Evolutionary conservation across 208 protist species (phyloP), one percentile per base, ranked within the genome.

Genomic region (Acanthamoeba sp.): DNA sequence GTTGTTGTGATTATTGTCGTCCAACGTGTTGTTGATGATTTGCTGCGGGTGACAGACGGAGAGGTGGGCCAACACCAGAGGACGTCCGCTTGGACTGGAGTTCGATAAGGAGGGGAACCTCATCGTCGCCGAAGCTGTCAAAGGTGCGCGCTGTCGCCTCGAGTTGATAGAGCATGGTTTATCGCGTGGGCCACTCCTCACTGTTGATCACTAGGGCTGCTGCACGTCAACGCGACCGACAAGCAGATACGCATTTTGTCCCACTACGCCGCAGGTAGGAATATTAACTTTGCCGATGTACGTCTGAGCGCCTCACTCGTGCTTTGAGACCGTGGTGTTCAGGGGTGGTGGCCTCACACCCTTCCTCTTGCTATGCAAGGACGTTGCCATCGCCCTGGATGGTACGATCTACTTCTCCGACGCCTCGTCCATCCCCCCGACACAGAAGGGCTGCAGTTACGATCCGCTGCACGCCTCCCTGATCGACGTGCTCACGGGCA

Each of bases 281-380:
- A 38, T 50, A 90, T 90, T 50, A 59, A 66, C 36, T 90, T 69
- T 90, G 82, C 82, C 57, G 82, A 90, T 66, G 82, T 90, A 90
- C 42, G 45, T 64, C n/a, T 14, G 6, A 59, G 9, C 29, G 20
- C 27, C 3, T 88, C 6, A 14, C 20, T 50, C 16, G 6, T 9
- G 27, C 22, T 50, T 45, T 27, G 14, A 32, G n/a, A n/a, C n/a
- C n/a, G n/a, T n/a, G n/a, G n/a, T n/a, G n/a, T n/a, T n/a, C n/a
- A n/a, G n/a, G n/a, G n/a, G n/a, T n/a, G n/a, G n/a, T 52, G 48
- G 20, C 48, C 0, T 20, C 12, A 12, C n/a, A 69, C 12, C 62
- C 4, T 20, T 69, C 9, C 3, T 69, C 62, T 3, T 69, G 62
- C 20, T 10, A 18, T 1, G 48, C 48, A 10, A 90, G 82, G 82